phyloP scores from a whole-genome alignment of 768 basidiomycete species.

The Termitomyces eurrhizus region DNA sequence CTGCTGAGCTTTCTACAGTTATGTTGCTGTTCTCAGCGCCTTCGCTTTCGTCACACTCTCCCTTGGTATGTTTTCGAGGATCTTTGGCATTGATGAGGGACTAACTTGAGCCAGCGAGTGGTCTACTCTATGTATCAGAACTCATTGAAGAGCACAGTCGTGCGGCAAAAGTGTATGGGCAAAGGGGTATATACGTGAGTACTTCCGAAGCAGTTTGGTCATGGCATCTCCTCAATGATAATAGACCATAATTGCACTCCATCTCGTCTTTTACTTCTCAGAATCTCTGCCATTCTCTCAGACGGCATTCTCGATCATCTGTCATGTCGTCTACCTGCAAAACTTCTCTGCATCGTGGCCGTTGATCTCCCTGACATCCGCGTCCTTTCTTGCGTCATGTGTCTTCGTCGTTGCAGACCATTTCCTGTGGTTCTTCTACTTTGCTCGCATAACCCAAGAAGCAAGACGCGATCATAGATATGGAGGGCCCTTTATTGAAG shows the following conservation, averaged over 20 bases:
- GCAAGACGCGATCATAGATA: conserved; percentile 52
- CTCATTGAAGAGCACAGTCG: conserved; percentile 92
- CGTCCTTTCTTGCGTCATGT: conserved; percentile 83
- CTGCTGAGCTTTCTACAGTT: conserved; percentile 37
- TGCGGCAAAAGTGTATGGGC: conserved; percentile 76
- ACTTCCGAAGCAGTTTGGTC: neutral
- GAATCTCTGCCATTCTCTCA: conserved; percentile 80
- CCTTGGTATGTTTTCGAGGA: conserved; percentile 52
- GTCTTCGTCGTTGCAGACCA: conserved; percentile 83
- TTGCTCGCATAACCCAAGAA: conserved; percentile 67
- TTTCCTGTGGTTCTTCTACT: conserved; percentile 97
- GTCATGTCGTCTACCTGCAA: conserved; percentile 87
- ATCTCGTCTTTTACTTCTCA: conserved; percentile 70
- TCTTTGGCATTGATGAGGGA: neutral
- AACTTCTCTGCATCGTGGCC: conserved; percentile 94
- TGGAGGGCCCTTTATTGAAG: conserved; percentile 31
- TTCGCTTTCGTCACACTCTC: conserved; percentile 92
- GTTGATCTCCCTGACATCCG: conserved; percentile 84
- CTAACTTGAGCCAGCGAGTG: conserved; percentile 62
- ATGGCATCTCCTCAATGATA: conserved; percentile 5
- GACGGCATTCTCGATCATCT: conserved; percentile 73
- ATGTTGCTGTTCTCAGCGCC: conserved; percentile 69
- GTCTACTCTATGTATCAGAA: conserved; percentile 90
- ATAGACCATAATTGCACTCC: conserved; percentile 76
- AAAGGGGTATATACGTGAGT: conserved; percentile 85